Evolutionary conservation across 805 yeast species (phyloP), one percentile per base, ranked within the genome.

Genomic region (Yamadazyma kitorensis): DNA sequence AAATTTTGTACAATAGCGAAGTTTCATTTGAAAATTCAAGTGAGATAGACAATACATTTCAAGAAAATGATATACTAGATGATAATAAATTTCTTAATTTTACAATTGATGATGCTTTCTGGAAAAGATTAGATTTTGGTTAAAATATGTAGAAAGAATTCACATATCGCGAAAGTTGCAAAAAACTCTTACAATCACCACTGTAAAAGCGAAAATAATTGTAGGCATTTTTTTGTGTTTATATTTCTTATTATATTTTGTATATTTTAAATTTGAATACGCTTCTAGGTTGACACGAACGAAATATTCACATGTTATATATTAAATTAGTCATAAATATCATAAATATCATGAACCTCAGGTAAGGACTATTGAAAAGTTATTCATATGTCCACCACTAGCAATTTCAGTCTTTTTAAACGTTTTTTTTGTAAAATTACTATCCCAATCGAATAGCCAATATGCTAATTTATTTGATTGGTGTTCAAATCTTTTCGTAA

Each of bases 381-480:
- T 87, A 54, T 87, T 87, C 59, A 80, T 71, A 0, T 62, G 55
- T 0, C 71, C 53, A 0, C 91, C 91, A 27, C 71, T 69, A 33
- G 70, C 65, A 1, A 83, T 36, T 47, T 80, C 77, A 29, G 49
- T 59, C 55, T 82, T 82, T 1, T 44, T 47, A 23, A 64, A 43
- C 22, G 42, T 39, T 4, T 36, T 42, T 2, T 21, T 41, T n/a
- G 22, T 27, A 4, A 31, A 29, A 18, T 45, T 45, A 1, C 73
- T 73, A 13, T 43, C 41, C 75, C 80, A 76, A 34, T 68, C 62
- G 44, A 73, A 78, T 11, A 86, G 64, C 77, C 86, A 74, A 52
- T 89, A 89, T 1, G 79, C 82, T 10, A 88, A 68, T 49, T 88
- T 88, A 31, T 71, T 68, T 0, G 95, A 79, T 34, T 75, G 76